Evolutionary conservation across 208 protist species (phyloP), one percentile per base, ranked within the genome.

Genomic region (Balamuthia mandrillaris): DNA sequence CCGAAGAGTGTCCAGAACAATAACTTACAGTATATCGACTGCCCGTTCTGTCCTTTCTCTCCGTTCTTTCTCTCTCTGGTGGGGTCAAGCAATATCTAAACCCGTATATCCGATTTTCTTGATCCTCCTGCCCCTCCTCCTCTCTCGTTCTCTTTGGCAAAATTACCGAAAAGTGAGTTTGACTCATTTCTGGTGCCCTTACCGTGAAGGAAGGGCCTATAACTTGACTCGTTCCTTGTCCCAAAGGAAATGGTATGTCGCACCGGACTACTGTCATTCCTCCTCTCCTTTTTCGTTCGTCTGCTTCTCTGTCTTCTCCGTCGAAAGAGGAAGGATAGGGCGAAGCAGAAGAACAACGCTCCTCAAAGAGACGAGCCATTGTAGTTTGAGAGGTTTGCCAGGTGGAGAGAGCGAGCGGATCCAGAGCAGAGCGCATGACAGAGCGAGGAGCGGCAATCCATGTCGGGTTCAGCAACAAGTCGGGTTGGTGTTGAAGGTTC

Each of bases 301-400:
- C n/a, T n/a, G n/a, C n/a, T n/a, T n/a, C n/a, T n/a, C n/a, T n/a
- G n/a, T n/a, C n/a, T n/a, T n/a, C n/a, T n/a, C n/a, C n/a, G n/a
- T n/a, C n/a, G n/a, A n/a, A n/a, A n/a, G n/a, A n/a, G 1, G 33
- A n/a, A 12, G 61, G 61, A 35, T 7, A 24, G 68, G n/a, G 56
- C 68, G 7, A 78, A 35, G 29, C 41, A 78, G 68, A 78, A 29
- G 44, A 27, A 37, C 56, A 74, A 2, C 37, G 16, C 24, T 75
- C 56, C 45, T 86, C 83, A 29, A 86, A 86, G n/a, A 68, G 79
- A 33, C n/a, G 56, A 10, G 54, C 37, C 83, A 86, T 86, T 16
- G 83, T 68, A 9, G 79, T 68, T 44, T 56, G 24, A 33, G 83
- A 61, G 21, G 37, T 82, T 35, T 39, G 9, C 63, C 56, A 86